phyloP scores from a whole-genome alignment of 345 rosid genomes.

The Euphorbia lathyris region DNA sequence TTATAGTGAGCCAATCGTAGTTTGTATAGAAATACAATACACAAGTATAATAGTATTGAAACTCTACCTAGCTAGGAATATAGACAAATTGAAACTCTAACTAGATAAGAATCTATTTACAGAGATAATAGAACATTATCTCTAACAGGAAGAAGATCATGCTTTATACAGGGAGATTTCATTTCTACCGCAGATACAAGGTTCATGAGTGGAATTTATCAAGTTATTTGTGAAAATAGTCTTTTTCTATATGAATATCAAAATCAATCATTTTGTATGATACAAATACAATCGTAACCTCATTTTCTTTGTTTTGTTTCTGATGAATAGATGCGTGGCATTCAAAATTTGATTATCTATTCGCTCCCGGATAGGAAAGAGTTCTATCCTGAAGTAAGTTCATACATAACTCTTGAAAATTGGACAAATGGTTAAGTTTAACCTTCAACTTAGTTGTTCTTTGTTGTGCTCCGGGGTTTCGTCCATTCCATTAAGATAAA shows the following conservation, averaged over 20 bases:
- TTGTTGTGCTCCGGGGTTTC: too few relatives aligned
- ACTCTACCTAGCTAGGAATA: too few relatives aligned
- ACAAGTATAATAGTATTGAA: too few relatives aligned
- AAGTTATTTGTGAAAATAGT: not conserved
- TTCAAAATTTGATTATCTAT: conserved; percentile 71
- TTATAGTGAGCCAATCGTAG: too few relatives aligned
- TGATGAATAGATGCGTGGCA: conserved; percentile 74
- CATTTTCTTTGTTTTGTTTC: not conserved
- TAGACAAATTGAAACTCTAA: too few relatives aligned
- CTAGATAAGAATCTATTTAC: too few relatives aligned
- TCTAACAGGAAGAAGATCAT: conserved; percentile 74
- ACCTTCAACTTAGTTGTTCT: too few relatives aligned
- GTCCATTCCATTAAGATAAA: too few relatives aligned
- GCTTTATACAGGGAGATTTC: conserved; percentile 87
- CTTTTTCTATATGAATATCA: not conserved
- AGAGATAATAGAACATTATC: too few relatives aligned
- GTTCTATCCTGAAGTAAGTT: conserved; percentile 83
- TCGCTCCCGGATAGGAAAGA: conserved; percentile 93
- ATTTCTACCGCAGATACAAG: conserved; percentile 88
- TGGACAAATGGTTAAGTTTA: not conserved
- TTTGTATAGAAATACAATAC: too few relatives aligned
- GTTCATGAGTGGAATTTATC: conserved; percentile 34
- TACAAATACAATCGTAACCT: not conserved
- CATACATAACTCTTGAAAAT: not conserved
- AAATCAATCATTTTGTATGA: not conserved